Evolutionary conservation across 768 basidiomycete genomes (phyloP).

Genomic region (Boletus speciosus): DNA sequence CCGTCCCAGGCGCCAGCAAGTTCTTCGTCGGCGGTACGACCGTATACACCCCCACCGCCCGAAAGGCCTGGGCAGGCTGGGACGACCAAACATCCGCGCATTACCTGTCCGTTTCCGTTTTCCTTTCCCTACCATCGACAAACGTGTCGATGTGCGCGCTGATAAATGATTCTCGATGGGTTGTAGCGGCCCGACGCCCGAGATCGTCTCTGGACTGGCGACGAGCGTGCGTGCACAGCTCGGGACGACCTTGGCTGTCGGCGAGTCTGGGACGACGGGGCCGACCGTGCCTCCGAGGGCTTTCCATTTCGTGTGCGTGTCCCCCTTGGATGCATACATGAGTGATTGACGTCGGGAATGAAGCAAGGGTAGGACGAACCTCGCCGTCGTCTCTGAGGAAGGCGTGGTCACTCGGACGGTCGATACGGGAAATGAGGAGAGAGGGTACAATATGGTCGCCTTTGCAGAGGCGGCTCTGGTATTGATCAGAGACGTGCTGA

Average conservation of each 20-base stretch:
- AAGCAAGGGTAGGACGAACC: neutral
- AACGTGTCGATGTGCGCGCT: neutral
- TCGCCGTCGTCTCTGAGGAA: neutral
- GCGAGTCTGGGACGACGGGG: neutral
- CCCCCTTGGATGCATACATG: neutral
- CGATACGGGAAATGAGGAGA: neutral
- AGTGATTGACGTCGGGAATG: neutral
- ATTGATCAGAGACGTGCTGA: neutral
- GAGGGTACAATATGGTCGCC: neutral
- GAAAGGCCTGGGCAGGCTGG: neutral
- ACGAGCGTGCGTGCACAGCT: neutral
- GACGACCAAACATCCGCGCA: neutral
- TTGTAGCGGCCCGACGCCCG: neutral
- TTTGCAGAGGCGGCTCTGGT: constrained; percentile 1
- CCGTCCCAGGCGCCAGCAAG: neutral
- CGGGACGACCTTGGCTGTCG: neutral
- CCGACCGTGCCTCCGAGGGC: neutral
- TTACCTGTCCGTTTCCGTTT: neutral
- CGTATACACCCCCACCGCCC: neutral
- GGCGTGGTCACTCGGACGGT: neutral
- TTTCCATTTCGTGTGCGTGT: neutral
- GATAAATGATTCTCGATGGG: neutral
- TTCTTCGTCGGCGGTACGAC: neutral
- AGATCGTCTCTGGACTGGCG: neutral
- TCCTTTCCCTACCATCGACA: too few relatives aligned